Evolutionary conservation across 2,329 filamentous ascomycete genomes (phyloP).

Genomic region (Hysterium pulicare): DNA sequence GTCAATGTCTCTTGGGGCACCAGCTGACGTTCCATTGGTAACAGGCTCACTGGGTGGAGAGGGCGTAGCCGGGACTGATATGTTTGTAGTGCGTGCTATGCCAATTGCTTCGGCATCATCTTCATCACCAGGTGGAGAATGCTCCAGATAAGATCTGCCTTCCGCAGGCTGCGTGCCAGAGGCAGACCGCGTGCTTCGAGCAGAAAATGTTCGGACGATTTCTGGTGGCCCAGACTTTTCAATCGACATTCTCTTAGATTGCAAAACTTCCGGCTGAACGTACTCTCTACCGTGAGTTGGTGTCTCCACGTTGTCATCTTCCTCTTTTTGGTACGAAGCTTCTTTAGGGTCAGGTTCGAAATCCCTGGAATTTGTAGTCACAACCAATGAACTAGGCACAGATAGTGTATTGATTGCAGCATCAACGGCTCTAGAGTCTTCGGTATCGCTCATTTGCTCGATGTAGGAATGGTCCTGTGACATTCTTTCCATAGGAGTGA

Average conservation of each 20-base stretch:
- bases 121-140: slow-evolving; percentile 25
- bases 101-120: slow-evolving; percentile 34
- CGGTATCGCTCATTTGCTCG: neutral
- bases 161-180: slow-evolving; percentile 10
- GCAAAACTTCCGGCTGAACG: slow-evolving; percentile 26
- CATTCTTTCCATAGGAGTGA: slow-evolving; percentile 21
- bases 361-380: too few species aligned
- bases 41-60: slow-evolving; percentile 21
- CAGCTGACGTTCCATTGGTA: slow-evolving; percentile 9
- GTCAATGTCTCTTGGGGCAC: neutral
- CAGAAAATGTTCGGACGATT: slow-evolving; percentile 33
- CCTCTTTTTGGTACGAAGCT: slow-evolving; percentile 10
- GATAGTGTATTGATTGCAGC: slow-evolving; percentile 1
- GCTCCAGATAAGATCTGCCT: slow-evolving; percentile 26
- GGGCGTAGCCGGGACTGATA: slow-evolving; percentile 28
- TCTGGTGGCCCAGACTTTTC: slow-evolving; percentile 29
- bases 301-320: slow-evolving; percentile 15
- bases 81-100: slow-evolving; percentile 42
- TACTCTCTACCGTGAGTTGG: slow-evolving; percentile 20
- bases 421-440: slow-evolving; percentile 4
- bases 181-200: slow-evolving; percentile 24
- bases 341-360: too few species aligned
- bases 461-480: slow-evolving; percentile 21
- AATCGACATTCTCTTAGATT: slow-evolving; percentile 36
- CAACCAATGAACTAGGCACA: too few species aligned